These are phyloP conservation scores for Plasmodium vivax DNA, from an alignment of 169 alveolate species.

Conservation along the genomic window DNA sequence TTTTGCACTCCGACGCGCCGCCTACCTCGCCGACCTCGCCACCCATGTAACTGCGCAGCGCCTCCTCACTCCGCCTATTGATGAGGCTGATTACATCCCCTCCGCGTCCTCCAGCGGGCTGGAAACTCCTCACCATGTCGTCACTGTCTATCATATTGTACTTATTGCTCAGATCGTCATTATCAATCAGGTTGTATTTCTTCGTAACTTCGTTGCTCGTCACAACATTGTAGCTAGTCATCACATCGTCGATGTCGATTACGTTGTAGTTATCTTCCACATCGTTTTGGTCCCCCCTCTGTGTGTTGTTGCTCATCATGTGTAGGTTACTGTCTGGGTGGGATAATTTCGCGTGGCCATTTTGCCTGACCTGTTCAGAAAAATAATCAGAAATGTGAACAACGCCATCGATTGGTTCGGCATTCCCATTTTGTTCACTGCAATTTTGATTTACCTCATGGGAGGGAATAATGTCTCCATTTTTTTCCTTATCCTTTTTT, in stretches of 20 bases:
- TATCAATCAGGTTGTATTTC: not conserved
- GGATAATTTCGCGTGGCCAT: not conserved
- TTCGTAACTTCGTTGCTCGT: not conserved
- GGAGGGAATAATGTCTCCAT: not conserved
- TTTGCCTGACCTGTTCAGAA: not conserved
- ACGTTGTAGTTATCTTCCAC: not conserved
- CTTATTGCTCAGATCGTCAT: not conserved
- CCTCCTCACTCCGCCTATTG: slow-evolving; percentile 52
- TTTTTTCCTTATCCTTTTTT: slow-evolving; percentile 9
- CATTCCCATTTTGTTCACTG: not conserved
- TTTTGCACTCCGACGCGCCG: not conserved
- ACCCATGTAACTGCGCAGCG: slow-evolving; percentile 1
- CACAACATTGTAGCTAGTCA: not conserved
- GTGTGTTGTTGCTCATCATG: not conserved
- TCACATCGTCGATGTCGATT: not conserved
- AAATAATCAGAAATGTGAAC: not conserved
- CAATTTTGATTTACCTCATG: not conserved
- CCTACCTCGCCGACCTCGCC: not conserved
- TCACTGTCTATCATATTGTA: slow-evolving; percentile 11
- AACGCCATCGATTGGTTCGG: not conserved
- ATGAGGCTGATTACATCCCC: slow-evolving; percentile 22
- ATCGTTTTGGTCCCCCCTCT: not conserved
- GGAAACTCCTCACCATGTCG: not conserved
- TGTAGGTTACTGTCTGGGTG: not conserved
- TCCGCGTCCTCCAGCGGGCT: not conserved